phyloP scores from a whole-genome alignment of 2,329 filamentous ascomycete species.

The Magnaporthiopsis poae region DNA sequence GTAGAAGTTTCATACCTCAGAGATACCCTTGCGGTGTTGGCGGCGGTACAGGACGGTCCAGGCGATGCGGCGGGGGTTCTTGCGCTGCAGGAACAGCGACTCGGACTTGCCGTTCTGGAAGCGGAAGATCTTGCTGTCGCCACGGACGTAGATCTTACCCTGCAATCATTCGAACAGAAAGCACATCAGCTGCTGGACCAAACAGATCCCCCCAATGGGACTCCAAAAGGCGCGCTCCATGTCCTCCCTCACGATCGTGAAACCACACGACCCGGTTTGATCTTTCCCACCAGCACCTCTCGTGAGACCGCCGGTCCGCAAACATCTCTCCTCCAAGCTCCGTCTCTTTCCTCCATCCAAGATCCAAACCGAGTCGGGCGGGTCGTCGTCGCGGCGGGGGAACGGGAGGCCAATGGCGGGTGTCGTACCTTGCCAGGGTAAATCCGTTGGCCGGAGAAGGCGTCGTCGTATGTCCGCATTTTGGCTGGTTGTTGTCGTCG shows the following conservation, averaged over 20 bases:
- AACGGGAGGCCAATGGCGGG: slow-evolving; percentile 9
- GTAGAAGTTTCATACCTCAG: slow-evolving; percentile 67
- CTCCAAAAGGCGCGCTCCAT: no score
- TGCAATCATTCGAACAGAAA: slow-evolving; percentile 27
- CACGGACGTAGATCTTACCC: slow-evolving; percentile 99
- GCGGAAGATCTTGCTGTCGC: slow-evolving; percentile 99
- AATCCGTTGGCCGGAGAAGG: slow-evolving; percentile 56
- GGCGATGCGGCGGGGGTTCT: slow-evolving; percentile 98
- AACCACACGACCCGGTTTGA: not conserved
- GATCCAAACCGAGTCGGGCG: no score
- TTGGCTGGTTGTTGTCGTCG: slow-evolving; percentile 33
- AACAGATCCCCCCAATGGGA: no score
- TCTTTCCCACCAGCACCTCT: slow-evolving; percentile 8
- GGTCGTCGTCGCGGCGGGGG: no score
- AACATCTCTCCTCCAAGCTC: no score
- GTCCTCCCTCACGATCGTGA: not conserved
- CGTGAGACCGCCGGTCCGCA: not conserved
- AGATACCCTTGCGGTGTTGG: slow-evolving; percentile 99
- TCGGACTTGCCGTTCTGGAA: slow-evolving; percentile 99
- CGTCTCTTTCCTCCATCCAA: no score
- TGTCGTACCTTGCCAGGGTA: slow-evolving; percentile 57
- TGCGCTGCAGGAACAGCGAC: slow-evolving; percentile 99
- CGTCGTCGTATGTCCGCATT: slow-evolving; percentile 60
- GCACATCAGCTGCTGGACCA: no score
- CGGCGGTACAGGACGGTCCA: slow-evolving; percentile 98